Conservation (phyloP, 23 red algal species). For the Gracilaria gracilis region DNA sequence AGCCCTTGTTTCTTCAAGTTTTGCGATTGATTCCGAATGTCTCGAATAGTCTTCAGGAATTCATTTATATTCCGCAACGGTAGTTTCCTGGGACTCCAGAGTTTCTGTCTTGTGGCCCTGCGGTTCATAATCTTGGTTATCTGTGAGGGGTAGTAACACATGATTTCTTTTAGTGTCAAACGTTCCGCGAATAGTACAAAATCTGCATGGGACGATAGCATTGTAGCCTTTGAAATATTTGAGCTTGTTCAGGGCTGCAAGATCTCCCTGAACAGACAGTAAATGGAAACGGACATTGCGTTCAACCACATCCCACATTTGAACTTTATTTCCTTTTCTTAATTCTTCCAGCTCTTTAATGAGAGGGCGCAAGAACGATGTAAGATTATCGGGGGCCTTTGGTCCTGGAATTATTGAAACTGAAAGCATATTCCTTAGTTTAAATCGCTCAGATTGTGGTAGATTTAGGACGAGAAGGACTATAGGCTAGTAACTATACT, state of each 20-base stretch:
- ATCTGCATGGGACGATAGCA: not conserved
- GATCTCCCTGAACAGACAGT: not conserved
- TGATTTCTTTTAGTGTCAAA: constrained; percentile 4
- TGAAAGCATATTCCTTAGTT: not conserved
- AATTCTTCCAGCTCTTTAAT: not conserved
- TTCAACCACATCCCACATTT: constrained; percentile 4
- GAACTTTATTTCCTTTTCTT: not conserved
- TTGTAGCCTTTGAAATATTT: not conserved
- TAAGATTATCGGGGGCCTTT: not conserved
- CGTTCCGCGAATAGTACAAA: not conserved
- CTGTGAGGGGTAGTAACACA: not conserved
- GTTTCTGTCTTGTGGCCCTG: not conserved
- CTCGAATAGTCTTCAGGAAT: not conserved
- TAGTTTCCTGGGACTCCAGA: not conserved
- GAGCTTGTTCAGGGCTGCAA: not conserved
- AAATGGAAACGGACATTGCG: not conserved
- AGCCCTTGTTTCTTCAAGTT: not conserved
- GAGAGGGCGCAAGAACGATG: not conserved
- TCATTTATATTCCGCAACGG: not conserved
- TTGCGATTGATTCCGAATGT: not conserved
- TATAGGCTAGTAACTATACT: constrained; percentile 10
- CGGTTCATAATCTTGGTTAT: not conserved
- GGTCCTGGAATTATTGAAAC: not conserved
- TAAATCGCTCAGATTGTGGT: constrained; percentile 11
- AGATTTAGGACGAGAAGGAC: constrained; percentile 1